Base-by-base conservation (phyloP, 768 basidiomycete genomes). In the Boletus reticuloceps region DNA sequence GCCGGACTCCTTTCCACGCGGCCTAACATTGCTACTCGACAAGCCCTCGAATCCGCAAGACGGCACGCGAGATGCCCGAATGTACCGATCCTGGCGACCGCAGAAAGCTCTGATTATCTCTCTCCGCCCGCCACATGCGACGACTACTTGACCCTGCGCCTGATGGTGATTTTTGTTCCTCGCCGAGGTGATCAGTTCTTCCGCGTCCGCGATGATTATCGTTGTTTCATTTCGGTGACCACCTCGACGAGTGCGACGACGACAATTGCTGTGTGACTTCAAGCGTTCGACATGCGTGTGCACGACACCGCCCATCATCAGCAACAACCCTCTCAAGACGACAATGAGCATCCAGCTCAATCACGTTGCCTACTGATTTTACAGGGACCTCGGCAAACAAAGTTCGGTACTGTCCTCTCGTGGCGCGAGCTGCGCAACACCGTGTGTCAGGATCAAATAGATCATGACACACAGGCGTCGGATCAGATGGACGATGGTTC, bases 401-500 rank as follows among this genome's bases (percentile, higher is more conserved):
- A 1, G 8, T 11, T 29, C 47, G 19, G 19, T 9, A 43, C 56
- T 25, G 32, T 27, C 27, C 43, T 58, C 56, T 59, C 32, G 55
- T 41, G 45, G 17, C 45, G 54, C 45, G 54, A 48, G 55, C 55
- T 42, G 3, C 45, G 54, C 45, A 4, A 45, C 14, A 10, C 12
- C 40, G 44, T 56, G 55, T 34, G 12, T 12, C 34, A n/a, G 7
- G 8, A 27, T 51, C 25, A 25, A 5, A 5, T 25, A 25, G 25
- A 25, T 25, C 25, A 5, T 43, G 55, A 37, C 40, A 55, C 53
- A 22, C 46, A 22, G 1, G 10, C 14, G 2, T n/a, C 34, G 1
- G 43, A 56, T 55, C 10, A 5, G 44, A 47, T 47, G 55, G 54
- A 49, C 36, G 46, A 56, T 37, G 57, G 57, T 58, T 19, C 12